These are phyloP conservation scores for Fusarium oxysporum DNA, from an alignment of 2,329 filamentous ascomycete species.

Conservation along the genomic window DNA sequence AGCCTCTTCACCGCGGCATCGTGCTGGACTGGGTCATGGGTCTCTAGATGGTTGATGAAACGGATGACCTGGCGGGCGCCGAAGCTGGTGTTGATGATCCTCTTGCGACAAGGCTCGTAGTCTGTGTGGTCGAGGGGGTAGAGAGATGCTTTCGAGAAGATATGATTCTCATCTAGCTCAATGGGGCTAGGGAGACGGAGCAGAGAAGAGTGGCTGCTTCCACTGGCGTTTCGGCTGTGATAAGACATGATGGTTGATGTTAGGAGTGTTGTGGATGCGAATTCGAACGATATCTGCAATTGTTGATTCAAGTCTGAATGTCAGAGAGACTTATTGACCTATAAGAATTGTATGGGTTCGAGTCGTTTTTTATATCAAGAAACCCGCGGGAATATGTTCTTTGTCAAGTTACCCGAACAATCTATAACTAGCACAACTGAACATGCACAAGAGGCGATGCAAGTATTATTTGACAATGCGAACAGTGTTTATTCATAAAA, in stretches of 20 bases:
- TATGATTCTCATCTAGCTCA: background rate
- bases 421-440: rapidly evolving
- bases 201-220: background rate
- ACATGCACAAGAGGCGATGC: background rate
- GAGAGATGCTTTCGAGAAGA: background rate
- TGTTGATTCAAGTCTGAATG: background rate
- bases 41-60: background rate
- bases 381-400: rapidly evolving
- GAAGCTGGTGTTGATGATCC: background rate
- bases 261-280: background rate
- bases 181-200: background rate
- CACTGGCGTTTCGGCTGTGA: background rate
- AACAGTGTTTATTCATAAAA: background rate
- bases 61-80: background rate
- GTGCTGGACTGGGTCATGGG: background rate
- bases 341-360: rapidly evolving
- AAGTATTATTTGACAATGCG: rapidly evolving
- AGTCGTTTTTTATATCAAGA: background rate
- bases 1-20: background rate
- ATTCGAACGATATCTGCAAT: background rate
- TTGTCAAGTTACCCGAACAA: background rate
- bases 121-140: background rate
- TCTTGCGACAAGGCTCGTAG: background rate
- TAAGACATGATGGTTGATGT: background rate
- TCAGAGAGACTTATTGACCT: rapidly evolving